Evolutionary conservation across 495 filamentous ascomycete genomes (phyloP).

Genomic region (Penicillium crystallinum): DNA sequence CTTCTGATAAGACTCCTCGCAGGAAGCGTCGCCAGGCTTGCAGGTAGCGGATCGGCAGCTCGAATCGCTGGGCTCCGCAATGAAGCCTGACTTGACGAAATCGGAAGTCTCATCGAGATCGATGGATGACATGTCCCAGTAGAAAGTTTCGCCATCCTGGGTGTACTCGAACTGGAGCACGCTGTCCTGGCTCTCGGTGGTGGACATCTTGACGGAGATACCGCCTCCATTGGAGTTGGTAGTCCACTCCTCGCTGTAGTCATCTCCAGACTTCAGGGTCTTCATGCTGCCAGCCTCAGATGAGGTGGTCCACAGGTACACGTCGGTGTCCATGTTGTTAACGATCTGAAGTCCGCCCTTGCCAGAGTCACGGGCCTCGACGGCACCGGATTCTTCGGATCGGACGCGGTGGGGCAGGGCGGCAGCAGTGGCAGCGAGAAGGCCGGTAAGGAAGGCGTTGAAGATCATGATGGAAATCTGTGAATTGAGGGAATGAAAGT

Average conservation of each 20-base stretch:
- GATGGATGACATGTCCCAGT: slow-evolving; percentile 35
- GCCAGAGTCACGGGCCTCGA: slow-evolving; percentile 10
- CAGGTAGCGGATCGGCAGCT: slow-evolving; percentile 25
- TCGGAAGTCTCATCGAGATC: slow-evolving; percentile 18
- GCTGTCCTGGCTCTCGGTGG: slow-evolving; percentile 23
- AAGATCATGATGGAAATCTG: slow-evolving; percentile 8
- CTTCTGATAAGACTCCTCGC: slow-evolving; percentile 29
- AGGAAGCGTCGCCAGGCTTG: slow-evolving; percentile 22
- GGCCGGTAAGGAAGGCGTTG: slow-evolving; percentile 21
- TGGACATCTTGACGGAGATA: slow-evolving; percentile 45
- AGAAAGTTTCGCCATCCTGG: slow-evolving; percentile 17
- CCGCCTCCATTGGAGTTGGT: slow-evolving; percentile 41
- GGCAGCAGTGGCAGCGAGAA: slow-evolving; percentile 19
- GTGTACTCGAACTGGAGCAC: slow-evolving; percentile 41
- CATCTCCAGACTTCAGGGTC: slow-evolving; percentile 32
- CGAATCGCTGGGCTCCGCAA: slow-evolving; percentile 16
- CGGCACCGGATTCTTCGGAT: slow-evolving; percentile 5
- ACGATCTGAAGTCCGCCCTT: slow-evolving; percentile 27
- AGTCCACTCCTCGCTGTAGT: slow-evolving; percentile 32
- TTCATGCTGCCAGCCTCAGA: slow-evolving; percentile 33
- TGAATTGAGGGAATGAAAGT: neutral
- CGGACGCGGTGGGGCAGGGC: slow-evolving; percentile 15
- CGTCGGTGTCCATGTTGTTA: slow-evolving; percentile 31
- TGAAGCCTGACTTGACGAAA: slow-evolving; percentile 20
- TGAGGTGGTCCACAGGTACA: slow-evolving; percentile 44